A percentile compares a stretch with the other conserved stretches of the same genome.
These are phyloP conservation scores for Rhamnella rubrinervis DNA, from an alignment of 331 rosid genomes.

Conservation along the genomic window DNA sequence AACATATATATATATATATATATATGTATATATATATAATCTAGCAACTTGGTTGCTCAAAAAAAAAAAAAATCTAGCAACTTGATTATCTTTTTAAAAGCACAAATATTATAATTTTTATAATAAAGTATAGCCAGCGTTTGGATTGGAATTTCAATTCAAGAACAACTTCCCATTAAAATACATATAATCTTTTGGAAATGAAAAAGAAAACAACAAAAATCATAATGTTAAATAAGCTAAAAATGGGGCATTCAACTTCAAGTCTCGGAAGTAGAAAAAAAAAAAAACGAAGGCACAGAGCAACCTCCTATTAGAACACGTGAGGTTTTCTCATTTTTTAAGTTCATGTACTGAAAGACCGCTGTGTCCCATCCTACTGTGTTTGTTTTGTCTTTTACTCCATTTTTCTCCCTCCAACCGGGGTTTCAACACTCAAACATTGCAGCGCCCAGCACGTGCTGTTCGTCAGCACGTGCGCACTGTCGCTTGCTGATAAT, in stretches of 20 bases:
- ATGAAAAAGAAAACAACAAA: not conserved
- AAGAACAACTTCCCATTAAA: constrained; percentile 1
- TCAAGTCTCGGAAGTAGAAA: not conserved
- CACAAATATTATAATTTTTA: not conserved
- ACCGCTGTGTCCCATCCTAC: constrained; percentile 11
- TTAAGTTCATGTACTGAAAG: constrained; percentile 8
- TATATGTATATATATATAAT: too few species aligned
- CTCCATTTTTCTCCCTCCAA: too few species aligned
- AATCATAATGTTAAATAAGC: not conserved
- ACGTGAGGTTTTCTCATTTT: constrained; percentile 26
- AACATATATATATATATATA: too few species aligned
- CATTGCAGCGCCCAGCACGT: constrained; percentile 14
- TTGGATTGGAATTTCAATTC: constrained; percentile 32
- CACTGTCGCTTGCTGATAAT: not conserved
- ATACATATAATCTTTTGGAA: not conserved
- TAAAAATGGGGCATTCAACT: not conserved
- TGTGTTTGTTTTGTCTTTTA: too few species aligned
- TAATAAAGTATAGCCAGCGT: not conserved
- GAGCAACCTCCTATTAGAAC: constrained; percentile 16
- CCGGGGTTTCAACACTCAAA: not conserved
- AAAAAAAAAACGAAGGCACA: not conserved
- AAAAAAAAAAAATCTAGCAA: too few species aligned
- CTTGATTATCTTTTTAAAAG: not conserved
- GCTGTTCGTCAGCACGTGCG: constrained; percentile 1
- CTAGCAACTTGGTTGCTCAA: too few species aligned